Conservation (phyloP, 2,329 filamentous ascomycete genomes). For the Aureobasidium sp. region DNA sequence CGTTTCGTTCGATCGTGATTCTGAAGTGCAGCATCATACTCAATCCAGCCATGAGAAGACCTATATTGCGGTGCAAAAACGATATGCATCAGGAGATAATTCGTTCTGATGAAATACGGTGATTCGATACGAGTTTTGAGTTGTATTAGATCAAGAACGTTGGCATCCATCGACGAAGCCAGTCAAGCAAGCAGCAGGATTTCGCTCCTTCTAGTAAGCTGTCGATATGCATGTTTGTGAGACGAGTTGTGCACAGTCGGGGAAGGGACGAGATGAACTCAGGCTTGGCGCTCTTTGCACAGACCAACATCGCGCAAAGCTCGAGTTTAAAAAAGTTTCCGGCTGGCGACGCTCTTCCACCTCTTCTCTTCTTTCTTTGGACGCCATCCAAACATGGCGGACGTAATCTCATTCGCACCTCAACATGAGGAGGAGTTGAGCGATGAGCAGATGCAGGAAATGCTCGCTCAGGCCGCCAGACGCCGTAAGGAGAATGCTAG, state of each 20-base stretch:
- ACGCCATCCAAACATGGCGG: constrained; percentile 13
- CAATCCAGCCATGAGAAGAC: no score
- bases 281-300: background rate
- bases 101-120: no score
- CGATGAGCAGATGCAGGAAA: constrained; percentile 56
- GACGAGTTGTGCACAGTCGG: background rate
- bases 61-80: no score
- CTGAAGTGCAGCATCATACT: background rate
- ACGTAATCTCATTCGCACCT: constrained; percentile 4
- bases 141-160: background rate
- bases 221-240: background rate
- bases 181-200: background rate
- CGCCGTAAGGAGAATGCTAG: constrained; percentile 44
- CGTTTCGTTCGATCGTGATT: background rate
- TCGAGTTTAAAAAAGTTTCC: constrained; percentile 6
- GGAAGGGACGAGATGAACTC: background rate
- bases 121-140: no score
- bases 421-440: constrained; percentile 42
- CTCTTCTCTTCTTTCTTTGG: background rate
- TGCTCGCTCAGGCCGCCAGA: constrained; percentile 57
- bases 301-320: background rate
- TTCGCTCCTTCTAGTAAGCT: background rate
- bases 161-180: background rate
- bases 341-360: background rate
- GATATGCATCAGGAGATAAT: no score